A percentile compares a stretch with the other conserved stretches of the same genome.
phyloP scores from a whole-genome alignment of 306 rosid species.

The Vicia villosa region DNA sequence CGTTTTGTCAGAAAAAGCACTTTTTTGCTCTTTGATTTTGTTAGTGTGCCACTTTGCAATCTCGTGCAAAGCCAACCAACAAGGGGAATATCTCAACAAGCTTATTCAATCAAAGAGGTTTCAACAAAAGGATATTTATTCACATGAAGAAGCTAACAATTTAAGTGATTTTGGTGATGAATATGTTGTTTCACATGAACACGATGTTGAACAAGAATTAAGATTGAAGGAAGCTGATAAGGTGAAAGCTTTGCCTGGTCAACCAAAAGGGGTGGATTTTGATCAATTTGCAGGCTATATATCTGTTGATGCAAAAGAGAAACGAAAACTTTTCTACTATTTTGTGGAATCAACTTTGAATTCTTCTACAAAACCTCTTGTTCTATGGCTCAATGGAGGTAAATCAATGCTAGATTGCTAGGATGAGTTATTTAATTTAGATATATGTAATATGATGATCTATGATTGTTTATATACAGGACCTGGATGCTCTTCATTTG shows the following conservation, averaged over 20 bases:
- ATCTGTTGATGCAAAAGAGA: slow-evolving; percentile 35
- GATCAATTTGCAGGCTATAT: slow-evolving; percentile 45
- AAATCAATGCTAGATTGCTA: background rate
- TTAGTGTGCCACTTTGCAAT: slow-evolving; percentile 21
- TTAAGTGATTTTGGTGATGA: no score
- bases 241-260: slow-evolving; percentile 43
- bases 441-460: no score
- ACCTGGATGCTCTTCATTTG: slow-evolving; percentile 76
- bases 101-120: slow-evolving; percentile 30
- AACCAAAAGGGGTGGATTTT: slow-evolving; percentile 41
- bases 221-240: slow-evolving; percentile 18
- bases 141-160: no score
- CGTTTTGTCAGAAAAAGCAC: slow-evolving; percentile 5
- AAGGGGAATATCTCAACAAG: slow-evolving; percentile 34
- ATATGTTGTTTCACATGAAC: background rate
- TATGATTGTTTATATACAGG: slow-evolving; percentile 40
- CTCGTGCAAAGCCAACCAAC: slow-evolving; percentile 34
- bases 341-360: slow-evolving; percentile 45
- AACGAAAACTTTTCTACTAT: slow-evolving; percentile 38
- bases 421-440: no score
- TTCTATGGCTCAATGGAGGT: slow-evolving; percentile 52
- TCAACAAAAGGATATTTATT: background rate
- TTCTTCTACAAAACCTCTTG: slow-evolving; percentile 41
- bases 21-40: slow-evolving; percentile 10
- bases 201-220: no score